Conservation (phyloP, 164 flowering plant genomes). For the Sextonia rubra region DNA sequence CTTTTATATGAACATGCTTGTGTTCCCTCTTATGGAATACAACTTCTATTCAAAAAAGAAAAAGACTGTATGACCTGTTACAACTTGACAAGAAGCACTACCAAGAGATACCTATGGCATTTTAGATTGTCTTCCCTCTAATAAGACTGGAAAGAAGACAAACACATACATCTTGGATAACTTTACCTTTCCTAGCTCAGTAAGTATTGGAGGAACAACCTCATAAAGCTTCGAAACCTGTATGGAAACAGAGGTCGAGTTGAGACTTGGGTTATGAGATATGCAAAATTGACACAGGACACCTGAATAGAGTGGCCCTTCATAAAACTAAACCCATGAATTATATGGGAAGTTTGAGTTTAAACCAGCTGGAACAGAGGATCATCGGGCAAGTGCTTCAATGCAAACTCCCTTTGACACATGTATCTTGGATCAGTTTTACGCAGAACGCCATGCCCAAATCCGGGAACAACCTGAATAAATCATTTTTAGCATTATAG, state of each 20-base stretch:
- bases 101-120: background rate
- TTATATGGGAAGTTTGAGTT: constrained; percentile 10
- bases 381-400: constrained; percentile 94
- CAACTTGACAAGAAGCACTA: no score
- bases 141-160: background rate
- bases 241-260: constrained; percentile 17
- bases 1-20: no score
- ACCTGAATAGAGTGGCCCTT: background rate
- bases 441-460: constrained; percentile 97
- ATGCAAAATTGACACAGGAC: no score
- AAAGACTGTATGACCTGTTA: no score
- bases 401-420: constrained; percentile 97
- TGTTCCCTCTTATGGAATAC: no score
- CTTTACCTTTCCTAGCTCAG: constrained; percentile 89
- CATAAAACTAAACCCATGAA: background rate
- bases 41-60: no score
- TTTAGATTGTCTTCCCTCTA: background rate
- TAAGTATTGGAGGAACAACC: constrained; percentile 92
- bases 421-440: constrained; percentile 94
- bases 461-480: constrained; percentile 94
- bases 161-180: background rate
- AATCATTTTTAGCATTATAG: background rate
- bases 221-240: constrained; percentile 66
- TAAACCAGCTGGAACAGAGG: constrained; percentile 92
- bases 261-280: no score